Evolutionary conservation across 2,329 filamentous ascomycete genomes (phyloP).

Genomic region (Chalaropsis ovoidea): DNA sequence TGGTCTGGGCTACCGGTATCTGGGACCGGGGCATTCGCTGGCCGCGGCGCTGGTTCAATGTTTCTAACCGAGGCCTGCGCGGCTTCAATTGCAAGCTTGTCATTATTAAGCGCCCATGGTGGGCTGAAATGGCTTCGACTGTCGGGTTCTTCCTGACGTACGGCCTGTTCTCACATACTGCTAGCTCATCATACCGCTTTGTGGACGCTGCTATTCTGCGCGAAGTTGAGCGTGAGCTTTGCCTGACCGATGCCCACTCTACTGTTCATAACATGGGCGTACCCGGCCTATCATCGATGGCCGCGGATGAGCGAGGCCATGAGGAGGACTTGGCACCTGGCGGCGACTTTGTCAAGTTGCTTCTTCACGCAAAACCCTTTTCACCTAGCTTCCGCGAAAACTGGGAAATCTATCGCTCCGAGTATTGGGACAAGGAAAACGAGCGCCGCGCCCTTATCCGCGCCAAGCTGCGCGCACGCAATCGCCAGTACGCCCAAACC

Average conservation of each 20-base stretch:
- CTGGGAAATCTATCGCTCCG: conserved; percentile 87
- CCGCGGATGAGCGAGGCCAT: conserved; percentile 52
- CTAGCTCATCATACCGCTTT: conserved; percentile 62
- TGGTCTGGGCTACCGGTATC: conserved; percentile 91
- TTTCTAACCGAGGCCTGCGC: conserved; percentile 80
- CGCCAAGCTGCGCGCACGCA: conserved; percentile 55
- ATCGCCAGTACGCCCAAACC: conserved; percentile 56
- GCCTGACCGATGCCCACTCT: conserved; percentile 38
- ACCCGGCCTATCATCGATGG: conserved; percentile 26
- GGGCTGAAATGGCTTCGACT: conserved; percentile 64
- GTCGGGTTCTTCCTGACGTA: conserved; percentile 70
- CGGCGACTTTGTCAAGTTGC: conserved; percentile 81
- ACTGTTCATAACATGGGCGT: conserved; percentile 31
- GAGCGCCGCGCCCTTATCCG: conserved; percentile 69
- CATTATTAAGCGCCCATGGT: conserved; percentile 71
- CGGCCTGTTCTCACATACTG: conserved; percentile 56
- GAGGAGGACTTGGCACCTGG: conserved; percentile 87
- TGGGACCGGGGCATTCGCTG: conserved; percentile 93
- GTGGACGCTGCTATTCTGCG: conserved; percentile 56
- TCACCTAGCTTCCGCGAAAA: conserved; percentile 90
- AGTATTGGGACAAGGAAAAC: conserved; percentile 97
- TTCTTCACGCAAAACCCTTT: conserved; percentile 88
- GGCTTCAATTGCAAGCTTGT: conserved; percentile 96
- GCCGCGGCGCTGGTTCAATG: conserved; percentile 81
- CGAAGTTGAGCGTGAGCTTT: conserved; percentile 51